phyloP scores from a whole-genome alignment of 2,329 filamentous ascomycete species.

The Zasmidium cellare region DNA sequence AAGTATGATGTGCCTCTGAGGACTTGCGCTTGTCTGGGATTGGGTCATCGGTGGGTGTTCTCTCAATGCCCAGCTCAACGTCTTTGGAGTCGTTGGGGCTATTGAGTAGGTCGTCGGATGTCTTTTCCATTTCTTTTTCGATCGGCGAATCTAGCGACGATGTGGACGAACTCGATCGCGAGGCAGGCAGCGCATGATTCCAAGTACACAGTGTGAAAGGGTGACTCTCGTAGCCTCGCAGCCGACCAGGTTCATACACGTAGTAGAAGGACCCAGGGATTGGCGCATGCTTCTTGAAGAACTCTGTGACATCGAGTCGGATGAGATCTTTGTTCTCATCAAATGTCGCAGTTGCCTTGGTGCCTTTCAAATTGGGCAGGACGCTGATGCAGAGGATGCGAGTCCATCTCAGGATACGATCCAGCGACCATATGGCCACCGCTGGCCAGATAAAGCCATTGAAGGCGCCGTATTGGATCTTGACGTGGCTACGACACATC shows the following conservation, averaged over 20 bases:
- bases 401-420: conserved; percentile 48
- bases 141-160: background rate
- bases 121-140: background rate
- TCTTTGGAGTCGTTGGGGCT: background rate
- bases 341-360: conserved; percentile 43
- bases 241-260: conserved; percentile 47
- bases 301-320: conserved; percentile 44
- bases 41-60: background rate
- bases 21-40: background rate
- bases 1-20: conserved; percentile 37
- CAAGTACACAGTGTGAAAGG: conserved; percentile 49
- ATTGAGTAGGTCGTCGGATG: background rate
- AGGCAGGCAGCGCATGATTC: background rate
- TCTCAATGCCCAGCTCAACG: background rate
- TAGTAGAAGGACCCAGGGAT: conserved; percentile 52
- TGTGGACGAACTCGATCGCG: background rate
- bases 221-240: conserved; percentile 52
- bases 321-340: conserved; percentile 47
- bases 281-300: conserved; percentile 30
- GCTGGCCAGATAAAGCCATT: conserved; percentile 54
- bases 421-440: conserved; percentile 50
- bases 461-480: conserved; percentile 55
- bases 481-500: conserved; percentile 45
- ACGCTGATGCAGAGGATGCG: conserved; percentile 49
- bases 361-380: conserved; percentile 26